Conservation (phyloP, 176 grass and related monocot species). For the Aegilops umbellulata region DNA sequence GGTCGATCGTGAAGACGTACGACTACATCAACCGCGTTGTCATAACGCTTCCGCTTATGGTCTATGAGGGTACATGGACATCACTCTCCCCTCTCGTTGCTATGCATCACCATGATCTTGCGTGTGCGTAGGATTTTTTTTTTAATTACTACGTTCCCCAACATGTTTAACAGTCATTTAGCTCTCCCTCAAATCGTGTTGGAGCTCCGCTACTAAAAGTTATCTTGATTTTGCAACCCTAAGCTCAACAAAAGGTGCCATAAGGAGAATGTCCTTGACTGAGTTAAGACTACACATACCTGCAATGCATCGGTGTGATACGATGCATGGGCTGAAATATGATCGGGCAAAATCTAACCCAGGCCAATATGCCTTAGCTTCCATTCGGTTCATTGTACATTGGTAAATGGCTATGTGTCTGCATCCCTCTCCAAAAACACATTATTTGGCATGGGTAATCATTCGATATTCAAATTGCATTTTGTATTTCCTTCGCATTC, state of each 20-base stretch:
- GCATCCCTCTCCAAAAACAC: neutral
- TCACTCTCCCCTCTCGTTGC: too few relatives aligned
- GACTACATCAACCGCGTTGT: too few relatives aligned
- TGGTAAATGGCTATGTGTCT: neutral
- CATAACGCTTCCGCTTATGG: too few relatives aligned
- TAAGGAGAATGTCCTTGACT: neutral
- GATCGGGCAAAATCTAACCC: neutral
- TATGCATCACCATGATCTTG: too few relatives aligned
- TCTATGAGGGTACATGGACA: too few relatives aligned
- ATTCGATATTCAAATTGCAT: neutral
- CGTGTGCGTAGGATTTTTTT: too few relatives aligned
- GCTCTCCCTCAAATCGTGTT: too few relatives aligned
- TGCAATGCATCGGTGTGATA: neutral
- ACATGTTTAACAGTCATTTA: too few relatives aligned
- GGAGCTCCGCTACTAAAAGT: too few relatives aligned
- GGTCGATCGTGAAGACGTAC: too few relatives aligned
- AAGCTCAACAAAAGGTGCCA: neutral
- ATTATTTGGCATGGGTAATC: neutral
- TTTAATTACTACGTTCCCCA: too few relatives aligned
- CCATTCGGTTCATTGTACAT: neutral
- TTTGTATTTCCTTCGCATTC: neutral
- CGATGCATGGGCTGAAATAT: neutral
- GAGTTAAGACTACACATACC: neutral
- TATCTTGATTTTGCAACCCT: neutral
- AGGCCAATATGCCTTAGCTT: neutral